Percentiles rank a stretch among this genome's conserved stretches.
Conservation (phyloP, 805 yeast species). For the Torulaspora indica region DNA sequence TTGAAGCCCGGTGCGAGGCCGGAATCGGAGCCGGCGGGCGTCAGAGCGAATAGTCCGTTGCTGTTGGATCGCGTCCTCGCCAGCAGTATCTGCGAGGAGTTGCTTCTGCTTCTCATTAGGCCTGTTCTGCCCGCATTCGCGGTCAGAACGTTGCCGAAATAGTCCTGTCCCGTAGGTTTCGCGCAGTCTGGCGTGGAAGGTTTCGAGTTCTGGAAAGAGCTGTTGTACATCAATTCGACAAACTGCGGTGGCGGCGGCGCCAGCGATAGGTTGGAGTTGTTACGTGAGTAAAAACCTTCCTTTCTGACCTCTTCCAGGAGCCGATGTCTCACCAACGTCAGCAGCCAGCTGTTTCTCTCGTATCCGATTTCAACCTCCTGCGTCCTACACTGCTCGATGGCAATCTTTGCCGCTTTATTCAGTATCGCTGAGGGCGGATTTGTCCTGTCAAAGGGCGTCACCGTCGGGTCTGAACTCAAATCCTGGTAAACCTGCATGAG, state of each 20-base stretch:
- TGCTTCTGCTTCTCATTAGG: slow-evolving; percentile 25
- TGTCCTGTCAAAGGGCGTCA: slow-evolving; percentile 61
- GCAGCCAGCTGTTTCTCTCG: slow-evolving; percentile 37
- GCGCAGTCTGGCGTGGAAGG: slow-evolving; percentile 7
- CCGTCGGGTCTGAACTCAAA: slow-evolving; percentile 52
- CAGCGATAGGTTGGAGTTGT: slow-evolving; percentile 26
- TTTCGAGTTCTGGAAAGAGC: slow-evolving; percentile 12
- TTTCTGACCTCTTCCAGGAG: slow-evolving; percentile 33
- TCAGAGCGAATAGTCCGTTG: slow-evolving; percentile 19
- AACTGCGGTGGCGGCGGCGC: slow-evolving; percentile 23
- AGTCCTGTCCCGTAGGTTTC: slow-evolving; percentile 12
- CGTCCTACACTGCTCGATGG: slow-evolving; percentile 39
- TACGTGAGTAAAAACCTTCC: slow-evolving; percentile 30
- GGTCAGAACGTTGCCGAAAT: slow-evolving; percentile 8
- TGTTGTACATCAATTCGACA: slow-evolving; percentile 11
- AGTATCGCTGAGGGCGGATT: slow-evolving; percentile 67
- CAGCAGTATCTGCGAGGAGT: slow-evolving; percentile 21
- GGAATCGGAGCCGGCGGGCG: slow-evolving; percentile 20
- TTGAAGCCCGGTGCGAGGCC: slow-evolving; percentile 10
- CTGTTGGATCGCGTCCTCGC: slow-evolving; percentile 25
- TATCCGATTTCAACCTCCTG: slow-evolving; percentile 38
- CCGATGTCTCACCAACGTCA: slow-evolving; percentile 39
- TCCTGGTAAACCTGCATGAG: slow-evolving; percentile 46
- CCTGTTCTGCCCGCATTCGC: slow-evolving; percentile 9
- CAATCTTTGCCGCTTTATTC: slow-evolving; percentile 54